A percentile compares a stretch with the other conserved stretches of the same genome.
These are phyloP conservation scores for Stephania cephalantha DNA, from an alignment of 164 flowering plant genomes.

Conservation along the genomic window DNA sequence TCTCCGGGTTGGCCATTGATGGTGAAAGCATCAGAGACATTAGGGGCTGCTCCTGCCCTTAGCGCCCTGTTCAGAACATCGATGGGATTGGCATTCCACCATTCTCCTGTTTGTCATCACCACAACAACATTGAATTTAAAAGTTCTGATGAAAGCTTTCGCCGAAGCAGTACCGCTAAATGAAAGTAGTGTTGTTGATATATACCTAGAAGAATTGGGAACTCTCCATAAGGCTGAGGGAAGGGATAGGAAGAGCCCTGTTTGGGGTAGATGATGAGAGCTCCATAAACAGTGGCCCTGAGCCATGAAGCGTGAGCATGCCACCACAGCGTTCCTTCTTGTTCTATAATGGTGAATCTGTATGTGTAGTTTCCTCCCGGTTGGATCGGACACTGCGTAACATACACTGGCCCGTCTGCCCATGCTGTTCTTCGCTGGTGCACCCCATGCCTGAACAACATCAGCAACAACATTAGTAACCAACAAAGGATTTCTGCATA, in stretches of 20 bases:
- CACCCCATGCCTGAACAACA: slow-evolving; percentile 57
- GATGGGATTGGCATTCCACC: slow-evolving; percentile 83
- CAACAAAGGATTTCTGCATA: no score
- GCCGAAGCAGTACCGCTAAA: no score
- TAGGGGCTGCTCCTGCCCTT: slow-evolving; percentile 76
- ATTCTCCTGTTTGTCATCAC: slow-evolving; percentile 46
- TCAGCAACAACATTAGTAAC: no score
- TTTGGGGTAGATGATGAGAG: slow-evolving; percentile 62
- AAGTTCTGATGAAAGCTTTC: no score
- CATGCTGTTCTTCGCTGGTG: slow-evolving; percentile 66
- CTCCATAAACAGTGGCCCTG: slow-evolving; percentile 83
- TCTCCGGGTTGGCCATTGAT: slow-evolving; percentile 94
- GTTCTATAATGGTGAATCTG: slow-evolving; percentile 60
- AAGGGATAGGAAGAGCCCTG: slow-evolving; percentile 54
- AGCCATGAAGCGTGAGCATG: slow-evolving; percentile 88
- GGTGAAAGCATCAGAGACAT: slow-evolving; percentile 78
- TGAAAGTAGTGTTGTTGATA: no score
- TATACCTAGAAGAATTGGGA: slow-evolving; percentile 66
- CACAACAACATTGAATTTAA: neutral
- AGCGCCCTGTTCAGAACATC: slow-evolving; percentile 55
- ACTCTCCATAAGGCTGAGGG: slow-evolving; percentile 50
- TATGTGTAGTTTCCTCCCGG: slow-evolving; percentile 79
- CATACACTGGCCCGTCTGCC: slow-evolving; percentile 83
- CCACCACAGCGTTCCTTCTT: slow-evolving; percentile 95
- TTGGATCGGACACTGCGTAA: slow-evolving; percentile 83